Conservation (phyloP, 106 monocot genomes). For the Xerophyta viscosa region DNA sequence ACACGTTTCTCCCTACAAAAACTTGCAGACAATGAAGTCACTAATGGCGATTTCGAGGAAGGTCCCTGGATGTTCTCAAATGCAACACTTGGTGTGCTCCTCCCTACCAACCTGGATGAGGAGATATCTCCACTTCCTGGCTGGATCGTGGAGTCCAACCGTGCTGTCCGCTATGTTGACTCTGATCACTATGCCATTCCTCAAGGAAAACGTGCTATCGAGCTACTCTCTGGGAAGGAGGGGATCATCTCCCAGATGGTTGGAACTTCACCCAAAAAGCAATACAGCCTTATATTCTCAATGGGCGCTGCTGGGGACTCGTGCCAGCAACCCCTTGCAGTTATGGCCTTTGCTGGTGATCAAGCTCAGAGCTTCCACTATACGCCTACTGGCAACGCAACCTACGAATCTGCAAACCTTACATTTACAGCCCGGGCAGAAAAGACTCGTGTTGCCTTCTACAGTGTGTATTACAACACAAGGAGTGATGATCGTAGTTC, state of each 20-base stretch:
- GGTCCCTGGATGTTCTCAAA: constrained; percentile 68
- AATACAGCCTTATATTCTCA: constrained; percentile 66
- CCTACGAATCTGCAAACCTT: constrained; percentile 48
- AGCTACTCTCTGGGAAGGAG: constrained; percentile 93
- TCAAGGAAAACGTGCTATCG: constrained; percentile 79
- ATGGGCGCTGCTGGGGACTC: constrained; percentile 65
- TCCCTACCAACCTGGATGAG: constrained; percentile 84
- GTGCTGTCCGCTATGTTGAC: constrained; percentile 82
- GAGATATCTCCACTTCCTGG: constrained; percentile 66
- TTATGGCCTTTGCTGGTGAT: constrained; percentile 91
- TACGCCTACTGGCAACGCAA: constrained; percentile 54
- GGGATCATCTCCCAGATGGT: constrained; percentile 98
- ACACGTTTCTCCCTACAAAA: neutral
- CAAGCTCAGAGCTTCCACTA: constrained; percentile 76
- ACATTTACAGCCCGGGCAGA: constrained; percentile 83
- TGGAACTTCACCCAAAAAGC: constrained; percentile 55
- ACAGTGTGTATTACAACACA: constrained; percentile 94
- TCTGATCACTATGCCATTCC: constrained; percentile 77
- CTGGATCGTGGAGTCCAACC: constrained; percentile 91
- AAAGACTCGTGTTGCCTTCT: constrained; percentile 68
- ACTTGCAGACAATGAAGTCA: constrained; percentile 37
- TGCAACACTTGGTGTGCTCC: constrained; percentile 59
- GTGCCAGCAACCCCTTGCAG: constrained; percentile 73
- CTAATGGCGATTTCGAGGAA: constrained; percentile 69
- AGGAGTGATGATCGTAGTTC: constrained; percentile 81